Evolutionary conservation across 139 green algal genomes (phyloP).

Genomic region (Asterochloris erici): DNA sequence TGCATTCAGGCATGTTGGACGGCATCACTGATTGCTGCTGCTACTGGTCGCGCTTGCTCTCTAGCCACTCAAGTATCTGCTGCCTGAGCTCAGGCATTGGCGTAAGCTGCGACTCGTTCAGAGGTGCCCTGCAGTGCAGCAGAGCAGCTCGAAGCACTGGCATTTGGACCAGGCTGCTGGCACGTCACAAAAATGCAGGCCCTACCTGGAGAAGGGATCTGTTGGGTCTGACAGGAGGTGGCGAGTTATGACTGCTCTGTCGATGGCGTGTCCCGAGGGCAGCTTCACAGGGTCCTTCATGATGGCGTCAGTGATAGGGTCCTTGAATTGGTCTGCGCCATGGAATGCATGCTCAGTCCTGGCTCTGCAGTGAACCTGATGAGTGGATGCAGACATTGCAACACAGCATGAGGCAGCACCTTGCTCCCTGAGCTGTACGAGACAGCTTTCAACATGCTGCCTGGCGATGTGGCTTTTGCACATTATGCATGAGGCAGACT

Average conservation of each 20-base stretch:
- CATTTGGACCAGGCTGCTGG: background rate
- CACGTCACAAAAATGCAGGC: background rate
- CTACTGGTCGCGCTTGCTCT: background rate
- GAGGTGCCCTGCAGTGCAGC: background rate
- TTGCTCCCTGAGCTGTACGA: too few relatives aligned
- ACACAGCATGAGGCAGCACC: too few relatives aligned
- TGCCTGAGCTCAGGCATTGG: background rate
- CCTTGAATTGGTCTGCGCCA: constrained; percentile 91
- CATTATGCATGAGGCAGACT: too few relatives aligned
- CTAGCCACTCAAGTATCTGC: background rate
- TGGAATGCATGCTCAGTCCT: constrained; percentile 19
- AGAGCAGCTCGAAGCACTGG: background rate
- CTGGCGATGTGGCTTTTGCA: too few relatives aligned
- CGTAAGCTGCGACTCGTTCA: background rate
- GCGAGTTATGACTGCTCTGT: constrained; percentile 82
- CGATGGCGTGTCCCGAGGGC: constrained; percentile 46
- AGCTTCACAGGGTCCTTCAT: constrained; percentile 58
- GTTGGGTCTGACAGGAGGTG: constrained; percentile 83
- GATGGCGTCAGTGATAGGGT: constrained; percentile 81
- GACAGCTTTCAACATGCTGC: too few relatives aligned
- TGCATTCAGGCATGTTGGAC: too few relatives aligned
- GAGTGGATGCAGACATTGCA: too few relatives aligned
- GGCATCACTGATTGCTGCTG: background rate
- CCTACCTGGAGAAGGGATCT: constrained; percentile 85
- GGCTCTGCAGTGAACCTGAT: too few relatives aligned